phyloP scores from a whole-genome alignment of 164 flowering plant species.

The Tetrastigma voinierianum region DNA sequence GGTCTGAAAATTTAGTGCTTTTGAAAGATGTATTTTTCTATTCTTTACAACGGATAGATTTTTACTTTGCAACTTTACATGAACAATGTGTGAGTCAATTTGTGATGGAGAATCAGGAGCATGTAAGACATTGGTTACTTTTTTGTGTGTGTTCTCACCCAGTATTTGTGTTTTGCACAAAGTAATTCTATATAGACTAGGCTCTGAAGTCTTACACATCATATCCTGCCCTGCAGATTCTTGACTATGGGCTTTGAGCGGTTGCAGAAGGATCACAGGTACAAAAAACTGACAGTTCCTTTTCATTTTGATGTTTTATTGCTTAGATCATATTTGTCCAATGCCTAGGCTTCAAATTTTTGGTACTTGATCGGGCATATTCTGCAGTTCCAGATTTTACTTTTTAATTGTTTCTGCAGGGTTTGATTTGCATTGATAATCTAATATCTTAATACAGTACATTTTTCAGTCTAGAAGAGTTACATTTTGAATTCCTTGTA shows the following conservation, averaged over 20 bases:
- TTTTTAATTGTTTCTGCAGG: neutral
- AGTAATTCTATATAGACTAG: neutral
- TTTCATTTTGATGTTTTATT: neutral
- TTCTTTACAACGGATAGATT: neutral
- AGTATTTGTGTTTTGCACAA: neutral
- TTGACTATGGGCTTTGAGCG: constrained; percentile 90
- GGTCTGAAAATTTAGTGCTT: too few species aligned
- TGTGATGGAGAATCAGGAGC: neutral
- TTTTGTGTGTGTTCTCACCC: neutral
- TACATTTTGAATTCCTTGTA: neutral
- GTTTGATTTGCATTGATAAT: neutral
- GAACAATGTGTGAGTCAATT: neutral
- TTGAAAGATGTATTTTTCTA: neutral
- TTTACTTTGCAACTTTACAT: neutral
- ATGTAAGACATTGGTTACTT: neutral
- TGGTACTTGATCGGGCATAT: neutral
- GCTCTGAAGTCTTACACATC: neutral
- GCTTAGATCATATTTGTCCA: neutral
- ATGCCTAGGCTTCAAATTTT: neutral
- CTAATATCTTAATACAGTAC: neutral
- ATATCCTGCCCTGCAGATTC: constrained; percentile 48
- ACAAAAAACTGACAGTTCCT: constrained; percentile 6
- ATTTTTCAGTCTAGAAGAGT: neutral
- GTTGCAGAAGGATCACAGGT: constrained; percentile 84
- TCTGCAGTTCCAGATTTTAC: neutral